Conservation (phyloP, 1,284 basidiomycete genomes). For the Volvariella volvacea region DNA sequence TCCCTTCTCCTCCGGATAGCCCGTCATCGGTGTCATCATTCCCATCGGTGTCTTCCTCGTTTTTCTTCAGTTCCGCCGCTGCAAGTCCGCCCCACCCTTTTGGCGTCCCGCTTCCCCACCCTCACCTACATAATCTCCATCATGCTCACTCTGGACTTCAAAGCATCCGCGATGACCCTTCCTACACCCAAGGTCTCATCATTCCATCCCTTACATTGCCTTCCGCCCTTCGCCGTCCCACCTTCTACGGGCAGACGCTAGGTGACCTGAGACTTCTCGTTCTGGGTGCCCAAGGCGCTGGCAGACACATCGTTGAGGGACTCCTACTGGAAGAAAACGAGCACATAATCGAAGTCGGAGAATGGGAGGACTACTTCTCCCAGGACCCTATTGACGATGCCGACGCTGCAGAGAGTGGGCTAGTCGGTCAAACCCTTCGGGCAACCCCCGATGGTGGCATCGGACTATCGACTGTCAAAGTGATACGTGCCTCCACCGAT, state of each 20-base stretch:
- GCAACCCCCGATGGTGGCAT: neutral
- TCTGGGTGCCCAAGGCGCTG: constrained; percentile 35
- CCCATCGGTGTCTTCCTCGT: constrained; percentile 67
- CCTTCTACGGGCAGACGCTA: constrained; percentile 56
- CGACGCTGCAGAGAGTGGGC: constrained; percentile 21
- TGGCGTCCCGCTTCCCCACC: constrained; percentile 2
- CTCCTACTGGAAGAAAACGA: constrained; percentile 55
- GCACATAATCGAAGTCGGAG: constrained; percentile 52
- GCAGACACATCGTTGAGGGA: constrained; percentile 25
- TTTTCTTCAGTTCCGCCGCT: constrained; percentile 68
- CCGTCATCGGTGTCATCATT: constrained; percentile 58
- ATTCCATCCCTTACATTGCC: constrained; percentile 66
- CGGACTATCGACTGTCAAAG: constrained; percentile 10
- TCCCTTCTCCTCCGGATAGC: constrained; percentile 50
- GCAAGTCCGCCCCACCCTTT: constrained; percentile 36
- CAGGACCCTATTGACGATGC: neutral
- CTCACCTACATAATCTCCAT: constrained; percentile 33
- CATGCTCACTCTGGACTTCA: constrained; percentile 12
- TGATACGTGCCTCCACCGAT: constrained; percentile 55
- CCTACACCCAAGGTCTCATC: constrained; percentile 39
- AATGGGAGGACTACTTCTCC: constrained; percentile 37
- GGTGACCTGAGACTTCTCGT: constrained; percentile 54
- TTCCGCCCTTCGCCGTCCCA: constrained; percentile 47
- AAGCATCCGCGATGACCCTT: constrained; percentile 29
- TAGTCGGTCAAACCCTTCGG: neutral